Evolutionary conservation across 805 yeast species (phyloP).

Genomic region (Saccharomycopsis microspora): DNA sequence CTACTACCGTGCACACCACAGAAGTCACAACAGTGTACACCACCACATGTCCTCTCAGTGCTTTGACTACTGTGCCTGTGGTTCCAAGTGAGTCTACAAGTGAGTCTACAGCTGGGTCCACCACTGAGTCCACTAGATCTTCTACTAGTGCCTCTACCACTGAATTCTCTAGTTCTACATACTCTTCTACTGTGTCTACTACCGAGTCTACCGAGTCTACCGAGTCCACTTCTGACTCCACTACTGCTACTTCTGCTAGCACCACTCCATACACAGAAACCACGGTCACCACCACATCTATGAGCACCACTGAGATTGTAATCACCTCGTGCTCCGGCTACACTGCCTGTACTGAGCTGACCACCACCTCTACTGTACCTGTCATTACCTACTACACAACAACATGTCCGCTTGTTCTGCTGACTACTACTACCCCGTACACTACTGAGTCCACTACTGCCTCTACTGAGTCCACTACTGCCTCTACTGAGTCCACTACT

Average conservation of each 20-base stretch:
- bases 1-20: slow-evolving; percentile 3
- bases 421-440: slow-evolving; percentile 1
- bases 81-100: slow-evolving; percentile 1
- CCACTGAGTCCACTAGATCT: not conserved
- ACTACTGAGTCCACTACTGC: slow-evolving; percentile 3
- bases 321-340: slow-evolving; percentile 14
- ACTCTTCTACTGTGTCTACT: slow-evolving; percentile 3
- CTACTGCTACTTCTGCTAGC: slow-evolving; percentile 4
- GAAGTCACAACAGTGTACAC: slow-evolving; percentile 11
- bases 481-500: not conserved
- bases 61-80: slow-evolving; percentile 1
- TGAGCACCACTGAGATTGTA: slow-evolving; percentile 9
- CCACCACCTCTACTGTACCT: slow-evolving; percentile 2
- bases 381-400: slow-evolving; percentile 12
- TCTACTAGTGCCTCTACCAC: not conserved
- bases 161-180: slow-evolving; percentile 14
- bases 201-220: slow-evolving; percentile 3
- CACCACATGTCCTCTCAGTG: slow-evolving; percentile 13
- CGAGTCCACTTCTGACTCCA: not conserved
- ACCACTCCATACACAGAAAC: slow-evolving; percentile 3
- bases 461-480: slow-evolving; percentile 2
- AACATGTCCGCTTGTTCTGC: slow-evolving; percentile 10
- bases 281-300: not conserved
- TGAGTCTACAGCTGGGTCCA: not conserved
- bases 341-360: slow-evolving; percentile 3